Base-by-base conservation (phyloP, 2,329 filamentous ascomycete species). In the Cladophialophora bantiana region DNA sequence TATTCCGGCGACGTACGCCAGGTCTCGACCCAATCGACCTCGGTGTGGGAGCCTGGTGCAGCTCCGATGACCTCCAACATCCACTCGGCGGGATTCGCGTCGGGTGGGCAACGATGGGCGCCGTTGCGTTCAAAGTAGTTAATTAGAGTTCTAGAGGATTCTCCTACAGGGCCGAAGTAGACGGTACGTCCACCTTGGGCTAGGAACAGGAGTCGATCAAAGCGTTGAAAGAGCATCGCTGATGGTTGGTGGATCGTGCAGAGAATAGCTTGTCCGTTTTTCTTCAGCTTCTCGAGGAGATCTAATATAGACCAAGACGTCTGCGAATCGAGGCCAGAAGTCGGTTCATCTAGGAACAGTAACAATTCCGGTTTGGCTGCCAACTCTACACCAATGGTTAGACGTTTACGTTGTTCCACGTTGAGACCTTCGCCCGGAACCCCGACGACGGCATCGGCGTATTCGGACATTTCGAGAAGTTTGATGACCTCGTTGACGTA, bases 171-270 rank as follows among this genome's bases (percentile, higher is more conserved):
- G 7, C 89, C 89, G 75, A 90, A 90, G 73, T 91, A 91, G 0
- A 90, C 87, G 0, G 88, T 90, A 74, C 83, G 86, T 0, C 89
- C 89, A 42, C 89, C 89, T 64, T 81, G 83, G 7, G 87, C 87
- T 2, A 91, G 82, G 77, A 91, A 88, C 0, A 90, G 78, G 1
- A 90, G 78, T 1, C 84, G 83, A 68, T 90, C 88, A 61, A 90
- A 97, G 66, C 92, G 90, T 77, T 97, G 92, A 83, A 97, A 97
- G 61, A 97, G 85, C 85, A 96, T 93, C 38, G 94, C 93, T 13
- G 92, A 96, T n/a, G 94, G 94, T 78, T 98, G 94, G 78, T 98
- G 94, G 68, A 97, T 97, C 0, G 94, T 97, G 81, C 93, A 97
- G n/a, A 97, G 88, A 78, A 97, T 92, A 59, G 94, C 94, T 77